A percentile compares a stretch with the other conserved stretches of the same genome.
Evolutionary conservation across 192 early-diverging fungal species (phyloP).

Genomic region (Backusella psychrophila): DNA sequence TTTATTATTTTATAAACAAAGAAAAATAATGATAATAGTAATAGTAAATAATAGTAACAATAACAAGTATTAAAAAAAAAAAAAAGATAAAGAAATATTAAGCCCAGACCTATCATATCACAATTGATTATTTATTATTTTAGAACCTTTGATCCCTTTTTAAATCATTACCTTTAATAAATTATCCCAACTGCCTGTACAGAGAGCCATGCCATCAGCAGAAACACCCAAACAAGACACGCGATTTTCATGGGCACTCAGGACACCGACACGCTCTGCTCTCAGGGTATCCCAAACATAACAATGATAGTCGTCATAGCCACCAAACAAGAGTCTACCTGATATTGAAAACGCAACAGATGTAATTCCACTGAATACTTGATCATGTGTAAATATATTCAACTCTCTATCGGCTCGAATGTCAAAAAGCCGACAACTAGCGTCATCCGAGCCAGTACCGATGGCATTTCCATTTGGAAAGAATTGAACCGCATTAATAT

Average conservation of each 20-base stretch:
- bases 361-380: conserved; percentile 98
- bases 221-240: conserved; percentile 97
- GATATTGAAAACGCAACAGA: conserved; percentile 97
- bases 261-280: conserved; percentile 90
- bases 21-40: not conserved
- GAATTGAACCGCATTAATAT: conserved; percentile 99
- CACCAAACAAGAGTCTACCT: conserved; percentile 95
- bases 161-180: conserved; percentile 82
- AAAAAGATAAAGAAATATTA: not conserved
- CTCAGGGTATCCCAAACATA: conserved; percentile 99
- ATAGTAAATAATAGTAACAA: not conserved
- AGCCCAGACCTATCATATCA: not conserved
- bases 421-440: conserved; percentile 96
- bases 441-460: conserved; percentile 98
- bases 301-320: conserved; percentile 99
- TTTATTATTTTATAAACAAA: not conserved
- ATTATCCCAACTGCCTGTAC: conserved; percentile 98
- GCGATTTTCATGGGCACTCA: conserved; percentile 95
- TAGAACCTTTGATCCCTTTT: not conserved
- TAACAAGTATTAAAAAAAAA: not conserved
- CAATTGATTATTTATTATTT: not conserved
- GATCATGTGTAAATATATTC: conserved; percentile 98
- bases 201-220: conserved; percentile 96
- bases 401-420: conserved; percentile 97
- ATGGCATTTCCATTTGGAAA: conserved; percentile 99